phyloP scores from a whole-genome alignment of 257 asterid species.

The Solanum chmielewskii region DNA sequence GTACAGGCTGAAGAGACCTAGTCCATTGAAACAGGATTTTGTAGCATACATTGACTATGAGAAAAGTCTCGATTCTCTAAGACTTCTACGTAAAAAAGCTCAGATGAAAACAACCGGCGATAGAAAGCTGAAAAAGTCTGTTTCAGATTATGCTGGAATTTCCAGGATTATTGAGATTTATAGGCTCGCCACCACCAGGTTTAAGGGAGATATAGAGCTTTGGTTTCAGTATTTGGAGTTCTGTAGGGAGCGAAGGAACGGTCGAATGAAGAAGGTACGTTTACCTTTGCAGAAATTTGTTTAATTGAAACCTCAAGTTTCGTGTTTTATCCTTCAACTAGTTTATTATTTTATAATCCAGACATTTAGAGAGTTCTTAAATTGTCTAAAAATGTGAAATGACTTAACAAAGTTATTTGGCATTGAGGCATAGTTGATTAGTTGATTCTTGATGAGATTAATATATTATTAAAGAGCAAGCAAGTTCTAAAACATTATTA shows the following conservation, averaged over 20 bases:
- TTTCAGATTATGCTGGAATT: constrained; percentile 65
- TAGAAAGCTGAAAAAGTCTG: constrained; percentile 41
- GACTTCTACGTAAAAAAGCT: constrained; percentile 58
- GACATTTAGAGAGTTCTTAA: not conserved
- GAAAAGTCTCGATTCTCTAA: constrained; percentile 63
- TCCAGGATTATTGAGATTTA: constrained; percentile 64
- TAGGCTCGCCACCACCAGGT: constrained; percentile 67
- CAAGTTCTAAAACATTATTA: not conserved
- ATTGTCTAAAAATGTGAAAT: not conserved
- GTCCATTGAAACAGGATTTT: constrained; percentile 73
- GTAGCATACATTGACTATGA: constrained; percentile 67
- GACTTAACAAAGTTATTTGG: not conserved
- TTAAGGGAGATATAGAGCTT: constrained; percentile 78
- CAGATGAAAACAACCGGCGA: constrained; percentile 17
- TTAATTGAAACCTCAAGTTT: not conserved
- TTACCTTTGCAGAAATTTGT: not conserved
- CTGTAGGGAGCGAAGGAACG: constrained; percentile 55
- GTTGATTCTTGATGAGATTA: not conserved
- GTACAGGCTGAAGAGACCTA: constrained; percentile 83
- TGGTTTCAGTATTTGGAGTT: constrained; percentile 97
- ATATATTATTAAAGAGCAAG: not conserved
- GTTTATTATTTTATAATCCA: not conserved
- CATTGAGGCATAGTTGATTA: not conserved
- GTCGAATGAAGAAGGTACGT: constrained; percentile 77
- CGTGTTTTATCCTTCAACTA: not conserved